These are phyloP conservation scores for Martiniozyma asiatica DNA, from an alignment of 1,139 yeast species.

Conservation along the genomic window DNA sequence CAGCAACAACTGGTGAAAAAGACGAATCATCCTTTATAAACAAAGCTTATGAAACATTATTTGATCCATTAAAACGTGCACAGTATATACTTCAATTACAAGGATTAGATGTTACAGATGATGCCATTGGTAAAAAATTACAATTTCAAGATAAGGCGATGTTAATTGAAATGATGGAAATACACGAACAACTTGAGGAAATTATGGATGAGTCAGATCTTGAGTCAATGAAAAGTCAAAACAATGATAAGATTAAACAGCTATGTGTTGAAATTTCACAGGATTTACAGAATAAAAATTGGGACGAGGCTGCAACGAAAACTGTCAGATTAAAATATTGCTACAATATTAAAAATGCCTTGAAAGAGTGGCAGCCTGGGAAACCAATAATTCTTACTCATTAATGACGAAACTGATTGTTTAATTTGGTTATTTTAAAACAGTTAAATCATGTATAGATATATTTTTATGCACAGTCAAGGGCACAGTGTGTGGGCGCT, in stretches of 20 bases:
- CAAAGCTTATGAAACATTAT: conserved; percentile 60
- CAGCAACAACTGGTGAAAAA: conserved; percentile 12
- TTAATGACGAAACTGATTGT: too few species aligned
- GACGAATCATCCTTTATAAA: conserved; percentile 46
- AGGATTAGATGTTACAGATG: conserved; percentile 32
- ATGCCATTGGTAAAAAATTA: conserved; percentile 21
- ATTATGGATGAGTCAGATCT: conserved; percentile 49
- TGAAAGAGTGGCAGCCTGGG: conserved; percentile 71
- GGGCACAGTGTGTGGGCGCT: too few species aligned
- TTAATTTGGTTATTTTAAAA: too few species aligned
- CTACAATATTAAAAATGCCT: conserved; percentile 63
- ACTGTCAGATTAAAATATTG: conserved; percentile 75
- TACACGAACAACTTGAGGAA: conserved; percentile 33
- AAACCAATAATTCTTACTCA: conserved; percentile 54
- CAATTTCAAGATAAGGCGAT: conserved; percentile 31
- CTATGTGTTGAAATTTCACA: conserved; percentile 27
- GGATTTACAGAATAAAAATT: conserved; percentile 29
- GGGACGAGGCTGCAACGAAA: conserved; percentile 48
- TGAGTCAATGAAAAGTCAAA: conserved; percentile 39
- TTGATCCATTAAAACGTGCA: conserved; percentile 60
- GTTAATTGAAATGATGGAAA: conserved; percentile 52
- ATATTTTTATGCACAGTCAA: too few species aligned
- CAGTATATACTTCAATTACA: conserved; percentile 37
- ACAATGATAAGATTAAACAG: conserved; percentile 37
- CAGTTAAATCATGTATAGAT: too few species aligned